Evolutionary conservation across 2,329 filamentous ascomycete species (phyloP).

Genomic region (Hymenoscyphus salicellus): DNA sequence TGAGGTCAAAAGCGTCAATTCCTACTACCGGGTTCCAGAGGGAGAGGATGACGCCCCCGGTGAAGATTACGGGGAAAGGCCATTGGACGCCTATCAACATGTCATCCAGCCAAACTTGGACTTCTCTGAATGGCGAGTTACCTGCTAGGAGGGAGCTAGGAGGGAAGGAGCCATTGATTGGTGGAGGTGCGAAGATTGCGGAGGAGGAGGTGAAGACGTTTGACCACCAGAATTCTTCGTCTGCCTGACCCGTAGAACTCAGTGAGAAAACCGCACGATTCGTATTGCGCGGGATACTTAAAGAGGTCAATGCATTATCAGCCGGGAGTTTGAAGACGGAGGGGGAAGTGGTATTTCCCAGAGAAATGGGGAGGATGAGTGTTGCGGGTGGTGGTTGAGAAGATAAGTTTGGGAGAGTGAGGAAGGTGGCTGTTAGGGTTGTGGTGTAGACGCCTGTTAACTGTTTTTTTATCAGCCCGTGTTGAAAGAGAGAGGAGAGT

Average conservation of each 20-base stretch:
- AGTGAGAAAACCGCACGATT: conserved; percentile 68
- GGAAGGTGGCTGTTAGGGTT: conserved; percentile 69
- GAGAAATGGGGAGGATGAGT: conserved; percentile 63
- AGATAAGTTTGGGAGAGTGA: conserved; percentile 42
- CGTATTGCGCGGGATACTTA: conserved; percentile 61
- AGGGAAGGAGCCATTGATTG: not conserved
- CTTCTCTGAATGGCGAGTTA: conserved; percentile 68
- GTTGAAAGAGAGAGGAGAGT: conserved; percentile 47
- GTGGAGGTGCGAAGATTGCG: conserved; percentile 50
- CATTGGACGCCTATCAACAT: conserved; percentile 70
- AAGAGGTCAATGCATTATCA: conserved; percentile 52
- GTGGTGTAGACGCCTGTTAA: conserved; percentile 66
- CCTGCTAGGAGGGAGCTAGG: not conserved
- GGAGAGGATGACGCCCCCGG: conserved; percentile 72
- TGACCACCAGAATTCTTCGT: conserved; percentile 80
- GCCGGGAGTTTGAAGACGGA: conserved; percentile 66
- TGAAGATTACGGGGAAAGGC: conserved; percentile 84
- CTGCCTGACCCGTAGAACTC: conserved; percentile 68
- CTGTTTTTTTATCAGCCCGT: conserved; percentile 44
- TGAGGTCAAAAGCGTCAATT: conserved; percentile 73
- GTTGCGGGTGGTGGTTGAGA: conserved; percentile 49
- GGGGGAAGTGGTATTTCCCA: conserved; percentile 42
- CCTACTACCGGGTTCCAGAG: conserved; percentile 77
- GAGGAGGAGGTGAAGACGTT: conserved; percentile 64
- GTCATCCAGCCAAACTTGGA: conserved; percentile 73